phyloP scores from a whole-genome alignment of 1,139 yeast species.

The Protomyces macrosporus region DNA sequence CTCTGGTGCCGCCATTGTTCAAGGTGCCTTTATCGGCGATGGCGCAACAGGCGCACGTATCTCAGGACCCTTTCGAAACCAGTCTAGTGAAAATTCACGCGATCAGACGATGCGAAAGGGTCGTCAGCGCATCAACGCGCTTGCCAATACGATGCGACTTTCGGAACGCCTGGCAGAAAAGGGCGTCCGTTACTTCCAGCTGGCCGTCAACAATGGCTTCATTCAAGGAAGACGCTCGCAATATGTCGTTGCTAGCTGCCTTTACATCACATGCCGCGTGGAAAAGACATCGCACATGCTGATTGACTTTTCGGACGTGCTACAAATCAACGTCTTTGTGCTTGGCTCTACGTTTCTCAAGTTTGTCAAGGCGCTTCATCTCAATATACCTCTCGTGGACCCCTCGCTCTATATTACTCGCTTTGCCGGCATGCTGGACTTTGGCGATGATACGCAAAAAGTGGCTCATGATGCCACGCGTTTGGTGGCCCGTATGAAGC shows the following conservation, averaged over 20 bases:
- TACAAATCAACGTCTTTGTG: constrained; percentile 87
- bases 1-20: constrained; percentile 91
- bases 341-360: constrained; percentile 93
- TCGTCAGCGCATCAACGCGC: constrained; percentile 40
- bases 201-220: constrained; percentile 79
- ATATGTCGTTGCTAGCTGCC: constrained; percentile 89
- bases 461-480: constrained; percentile 83
- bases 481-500: constrained; percentile 82
- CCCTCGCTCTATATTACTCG: constrained; percentile 91
- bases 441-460: constrained; percentile 54
- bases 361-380: constrained; percentile 73
- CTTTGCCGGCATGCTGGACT: constrained; percentile 79
- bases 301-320: constrained; percentile 83
- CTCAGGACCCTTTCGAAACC: constrained; percentile 45
- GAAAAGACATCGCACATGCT: constrained; percentile 90
- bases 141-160: constrained; percentile 71
- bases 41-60: constrained; percentile 75
- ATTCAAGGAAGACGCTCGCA: constrained; percentile 95
- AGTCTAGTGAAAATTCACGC: constrained; percentile 59
- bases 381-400: constrained; percentile 77
- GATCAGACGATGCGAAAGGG: constrained; percentile 56
- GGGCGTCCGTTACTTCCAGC: constrained; percentile 80
- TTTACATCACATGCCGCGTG: constrained; percentile 88
- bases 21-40: constrained; percentile 85
- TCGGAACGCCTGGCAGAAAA: constrained; percentile 82